Evolutionary conservation across 192 early-diverging fungal genomes (phyloP).

Genomic region (Backusella tarrabulga): DNA sequence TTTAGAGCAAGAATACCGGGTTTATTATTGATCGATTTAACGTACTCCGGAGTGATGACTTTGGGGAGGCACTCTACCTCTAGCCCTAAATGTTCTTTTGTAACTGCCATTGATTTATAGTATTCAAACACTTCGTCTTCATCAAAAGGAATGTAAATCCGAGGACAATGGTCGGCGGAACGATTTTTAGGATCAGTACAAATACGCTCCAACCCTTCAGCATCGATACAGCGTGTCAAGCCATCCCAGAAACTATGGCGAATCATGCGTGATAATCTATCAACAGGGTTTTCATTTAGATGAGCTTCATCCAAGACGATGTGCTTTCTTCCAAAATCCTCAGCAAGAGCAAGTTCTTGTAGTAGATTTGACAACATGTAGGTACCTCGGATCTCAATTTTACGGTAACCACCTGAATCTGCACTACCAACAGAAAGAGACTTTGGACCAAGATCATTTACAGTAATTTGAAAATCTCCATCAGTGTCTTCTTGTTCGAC

Average conservation of each 20-base stretch:
- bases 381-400: conserved; percentile 89
- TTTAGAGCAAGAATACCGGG: conserved; percentile 91
- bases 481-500: conserved; percentile 95
- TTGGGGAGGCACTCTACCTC: conserved; percentile 80
- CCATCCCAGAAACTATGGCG: conserved; percentile 95
- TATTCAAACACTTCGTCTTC: conserved; percentile 81
- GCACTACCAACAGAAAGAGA: conserved; percentile 81
- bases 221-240: conserved; percentile 81
- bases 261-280: conserved; percentile 88
- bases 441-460: conserved; percentile 91
- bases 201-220: conserved; percentile 83
- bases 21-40: conserved; percentile 83
- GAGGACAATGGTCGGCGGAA: conserved; percentile 65
- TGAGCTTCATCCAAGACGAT: conserved; percentile 88
- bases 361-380: conserved; percentile 94
- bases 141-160: conserved; percentile 89
- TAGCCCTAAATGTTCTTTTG: conserved; percentile 68
- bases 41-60: conserved; percentile 85
- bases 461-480: conserved; percentile 92
- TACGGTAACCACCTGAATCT: conserved; percentile 82
- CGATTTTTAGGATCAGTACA: conserved; percentile 92
- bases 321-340: conserved; percentile 81
- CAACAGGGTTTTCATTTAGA: conserved; percentile 94
- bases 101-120: conserved; percentile 67
- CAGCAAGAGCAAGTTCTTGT: conserved; percentile 93